Percentiles rank a stretch among this genome's conserved stretches.
phyloP scores from a whole-genome alignment of 345 rosid species.

The Hibiscus tridactylites region DNA sequence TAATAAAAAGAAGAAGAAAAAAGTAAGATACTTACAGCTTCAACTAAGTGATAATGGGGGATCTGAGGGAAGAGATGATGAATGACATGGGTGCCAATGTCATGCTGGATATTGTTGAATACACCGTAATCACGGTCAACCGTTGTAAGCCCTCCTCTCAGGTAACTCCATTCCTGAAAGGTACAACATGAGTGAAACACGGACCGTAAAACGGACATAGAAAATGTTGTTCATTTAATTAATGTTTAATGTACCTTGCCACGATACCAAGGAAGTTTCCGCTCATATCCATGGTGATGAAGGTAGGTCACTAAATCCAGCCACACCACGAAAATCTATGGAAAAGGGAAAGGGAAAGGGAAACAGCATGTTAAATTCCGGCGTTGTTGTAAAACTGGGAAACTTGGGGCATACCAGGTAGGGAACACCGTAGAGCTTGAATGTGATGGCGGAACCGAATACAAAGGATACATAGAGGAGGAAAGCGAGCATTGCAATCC shows the following conservation, averaged over 20 bases:
- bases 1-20: not conserved
- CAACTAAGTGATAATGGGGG: constrained; percentile 78
- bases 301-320: constrained; percentile 78
- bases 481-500: constrained; percentile 47
- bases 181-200: not conserved
- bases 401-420: constrained; percentile 35
- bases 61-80: constrained; percentile 96
- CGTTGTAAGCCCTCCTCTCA: constrained; percentile 87
- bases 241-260: constrained; percentile 53
- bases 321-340: constrained; percentile 72
- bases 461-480: constrained; percentile 31
- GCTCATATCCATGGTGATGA: constrained; percentile 77
- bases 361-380: not conserved
- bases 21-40: constrained; percentile 38
- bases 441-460: constrained; percentile 37
- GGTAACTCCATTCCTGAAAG: constrained; percentile 73
- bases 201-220: too few relatives aligned
- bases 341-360: not conserved
- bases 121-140: constrained; percentile 74
- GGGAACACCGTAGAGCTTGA: constrained; percentile 69
- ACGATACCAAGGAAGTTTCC: constrained; percentile 88
- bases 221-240: not conserved
- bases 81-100: constrained; percentile 87
- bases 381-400: not conserved
- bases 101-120: constrained; percentile 78